Conservation (phyloP, 2,329 filamentous ascomycete species). For the Albophoma yamanashiensis region DNA sequence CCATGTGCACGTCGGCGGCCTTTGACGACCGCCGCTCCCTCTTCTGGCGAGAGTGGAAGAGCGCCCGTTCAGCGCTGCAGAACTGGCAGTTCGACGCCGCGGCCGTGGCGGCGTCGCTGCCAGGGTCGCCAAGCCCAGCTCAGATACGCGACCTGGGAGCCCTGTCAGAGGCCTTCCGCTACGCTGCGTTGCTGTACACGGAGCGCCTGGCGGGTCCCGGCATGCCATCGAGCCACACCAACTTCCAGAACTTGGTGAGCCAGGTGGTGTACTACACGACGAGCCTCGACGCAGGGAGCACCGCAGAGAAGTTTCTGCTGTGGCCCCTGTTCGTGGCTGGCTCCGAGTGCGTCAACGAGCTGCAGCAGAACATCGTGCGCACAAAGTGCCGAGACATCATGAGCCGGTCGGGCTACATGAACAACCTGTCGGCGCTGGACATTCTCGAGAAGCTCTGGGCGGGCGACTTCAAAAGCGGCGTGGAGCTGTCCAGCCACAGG, state of each 20-base stretch:
- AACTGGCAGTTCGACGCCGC: constrained; percentile 66
- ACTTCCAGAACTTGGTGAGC: constrained; percentile 74
- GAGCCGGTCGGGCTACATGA: constrained; percentile 82
- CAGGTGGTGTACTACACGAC: constrained; percentile 77
- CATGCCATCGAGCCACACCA: constrained; percentile 60
- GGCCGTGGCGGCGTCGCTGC: constrained; percentile 39
- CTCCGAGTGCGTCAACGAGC: constrained; percentile 75
- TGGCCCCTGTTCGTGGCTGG: constrained; percentile 91
- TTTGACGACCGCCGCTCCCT: constrained; percentile 48
- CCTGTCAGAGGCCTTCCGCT: constrained; percentile 83
- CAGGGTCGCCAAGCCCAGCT: constrained; percentile 37
- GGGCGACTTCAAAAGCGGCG: constrained; percentile 33
- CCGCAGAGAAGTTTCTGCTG: constrained; percentile 77
- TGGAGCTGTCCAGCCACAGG: constrained; percentile 18
- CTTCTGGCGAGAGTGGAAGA: constrained; percentile 86
- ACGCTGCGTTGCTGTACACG: constrained; percentile 79
- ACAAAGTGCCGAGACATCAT: constrained; percentile 78
- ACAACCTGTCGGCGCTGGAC: constrained; percentile 78
- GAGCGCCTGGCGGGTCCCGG: constrained; percentile 75
- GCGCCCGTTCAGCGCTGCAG: constrained; percentile 64
- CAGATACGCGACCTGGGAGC: constrained; percentile 68
- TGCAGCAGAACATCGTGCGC: constrained; percentile 69
- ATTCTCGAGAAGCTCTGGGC: constrained; percentile 79
- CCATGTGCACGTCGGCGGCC: constrained; percentile 28
- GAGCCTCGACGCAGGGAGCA: constrained; percentile 60